A percentile compares a stretch with the other conserved stretches of the same genome.
Conservation (phyloP, 306 rosid genomes). For the Pyrus communis region DNA sequence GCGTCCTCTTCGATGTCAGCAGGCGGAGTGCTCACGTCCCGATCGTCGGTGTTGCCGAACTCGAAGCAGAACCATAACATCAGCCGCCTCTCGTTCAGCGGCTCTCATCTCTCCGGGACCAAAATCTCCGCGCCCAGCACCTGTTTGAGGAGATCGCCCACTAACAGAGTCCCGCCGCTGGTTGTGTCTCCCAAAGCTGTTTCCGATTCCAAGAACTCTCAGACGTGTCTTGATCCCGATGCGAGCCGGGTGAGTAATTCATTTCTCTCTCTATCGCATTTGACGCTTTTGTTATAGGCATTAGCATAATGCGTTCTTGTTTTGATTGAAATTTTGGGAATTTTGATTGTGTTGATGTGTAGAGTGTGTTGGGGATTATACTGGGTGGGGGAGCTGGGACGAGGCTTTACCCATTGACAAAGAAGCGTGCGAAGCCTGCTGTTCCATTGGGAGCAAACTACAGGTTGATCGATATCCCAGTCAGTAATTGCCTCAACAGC, state of each 20-base stretch:
- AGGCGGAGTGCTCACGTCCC: constrained; percentile 4
- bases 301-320: background rate
- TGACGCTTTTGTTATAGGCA: background rate
- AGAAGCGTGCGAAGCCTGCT: constrained; percentile 98
- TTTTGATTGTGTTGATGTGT: background rate
- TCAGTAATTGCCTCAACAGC: constrained; percentile 93
- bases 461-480: constrained; percentile 93
- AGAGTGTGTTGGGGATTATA: constrained; percentile 95
- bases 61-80: background rate
- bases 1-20: constrained; percentile 25
- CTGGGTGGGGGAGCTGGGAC: constrained; percentile 99
- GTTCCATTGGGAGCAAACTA: constrained; percentile 98
- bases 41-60: background rate
- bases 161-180: constrained; percentile 21
- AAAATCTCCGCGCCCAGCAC: constrained; percentile 1
- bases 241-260: constrained; percentile 74
- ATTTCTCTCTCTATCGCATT: background rate
- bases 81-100: constrained; percentile 11
- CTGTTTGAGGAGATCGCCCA: background rate
- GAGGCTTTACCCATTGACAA: constrained; percentile 84
- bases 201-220: constrained; percentile 87
- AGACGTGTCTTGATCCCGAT: constrained; percentile 96
- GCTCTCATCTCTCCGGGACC: constrained; percentile 17
- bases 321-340: constrained; percentile 1
- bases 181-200: constrained; percentile 79